Evolutionary conservation across 1,284 basidiomycete species (phyloP).

Genomic region (Meripilus lineatus): DNA sequence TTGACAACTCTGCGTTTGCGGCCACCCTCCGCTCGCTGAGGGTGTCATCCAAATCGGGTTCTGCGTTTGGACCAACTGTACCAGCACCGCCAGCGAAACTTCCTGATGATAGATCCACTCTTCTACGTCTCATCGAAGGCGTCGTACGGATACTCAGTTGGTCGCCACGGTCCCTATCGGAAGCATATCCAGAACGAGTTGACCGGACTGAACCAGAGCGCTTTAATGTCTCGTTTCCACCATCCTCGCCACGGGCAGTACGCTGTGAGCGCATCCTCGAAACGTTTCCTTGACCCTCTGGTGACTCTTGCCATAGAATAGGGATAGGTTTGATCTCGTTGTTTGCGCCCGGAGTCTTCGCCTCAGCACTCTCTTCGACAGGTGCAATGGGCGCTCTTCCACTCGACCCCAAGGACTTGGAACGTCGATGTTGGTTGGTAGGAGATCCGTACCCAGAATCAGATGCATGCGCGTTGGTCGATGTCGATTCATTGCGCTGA

Average conservation of each 20-base stretch:
- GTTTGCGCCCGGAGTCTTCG: neutral
- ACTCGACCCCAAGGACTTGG: slow-evolving; percentile 4
- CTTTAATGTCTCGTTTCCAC: neutral
- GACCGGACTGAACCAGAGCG: neutral
- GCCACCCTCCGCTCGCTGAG: slow-evolving; percentile 33
- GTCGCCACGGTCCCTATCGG: slow-evolving; percentile 6
- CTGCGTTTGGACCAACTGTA: slow-evolving; percentile 35
- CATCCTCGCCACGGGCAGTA: neutral
- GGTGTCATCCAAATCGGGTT: slow-evolving; percentile 29
- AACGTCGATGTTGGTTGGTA: slow-evolving; percentile 10
- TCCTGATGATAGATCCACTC: slow-evolving; percentile 34
- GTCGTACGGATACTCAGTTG: slow-evolving; percentile 17
- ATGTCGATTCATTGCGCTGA: neutral
- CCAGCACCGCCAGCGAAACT: slow-evolving; percentile 48
- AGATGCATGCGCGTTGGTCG: slow-evolving; percentile 3
- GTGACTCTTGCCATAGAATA: slow-evolving; percentile 20
- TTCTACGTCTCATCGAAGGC: slow-evolving; percentile 16
- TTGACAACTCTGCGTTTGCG: slow-evolving; percentile 38
- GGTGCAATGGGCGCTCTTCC: neutral
- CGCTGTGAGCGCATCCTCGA: slow-evolving; percentile 13
- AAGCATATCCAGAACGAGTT: neutral
- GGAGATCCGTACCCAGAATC: slow-evolving; percentile 26
- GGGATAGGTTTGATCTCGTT: slow-evolving; percentile 21
- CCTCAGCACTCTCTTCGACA: neutral
- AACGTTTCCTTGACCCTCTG: slow-evolving; percentile 1